Conservation (phyloP, 2,329 filamentous ascomycete genomes). For the Calonectria fujianensis region DNA sequence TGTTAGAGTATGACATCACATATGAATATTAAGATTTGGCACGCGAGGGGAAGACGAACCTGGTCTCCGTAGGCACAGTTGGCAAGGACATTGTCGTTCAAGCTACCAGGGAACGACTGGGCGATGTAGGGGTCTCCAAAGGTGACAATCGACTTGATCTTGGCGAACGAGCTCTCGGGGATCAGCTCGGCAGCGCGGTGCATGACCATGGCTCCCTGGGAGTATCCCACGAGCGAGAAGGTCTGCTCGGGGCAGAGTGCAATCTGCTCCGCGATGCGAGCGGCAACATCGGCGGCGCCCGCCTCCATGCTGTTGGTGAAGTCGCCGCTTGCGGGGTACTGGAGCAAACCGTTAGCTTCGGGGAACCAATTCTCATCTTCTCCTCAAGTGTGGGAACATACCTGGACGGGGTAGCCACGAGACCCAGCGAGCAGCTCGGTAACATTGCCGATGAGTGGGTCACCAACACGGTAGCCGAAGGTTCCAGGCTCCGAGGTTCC, state of each 20-base stretch:
- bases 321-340: slow-evolving; percentile 3
- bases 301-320: neutral
- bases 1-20: neutral
- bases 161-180: neutral
- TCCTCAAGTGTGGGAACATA: neutral
- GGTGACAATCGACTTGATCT: slow-evolving; percentile 15
- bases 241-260: slow-evolving; percentile 14
- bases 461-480: slow-evolving; percentile 6
- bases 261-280: neutral
- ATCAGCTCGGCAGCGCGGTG: slow-evolving; percentile 3
- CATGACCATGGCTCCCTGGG: slow-evolving; percentile 18
- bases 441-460: slow-evolving; percentile 17
- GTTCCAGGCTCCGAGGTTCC: slow-evolving; percentile 20
- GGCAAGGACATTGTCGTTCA: neutral
- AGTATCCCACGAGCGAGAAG: slow-evolving; percentile 16
- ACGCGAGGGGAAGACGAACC: neutral
- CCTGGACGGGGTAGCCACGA: slow-evolving; percentile 17
- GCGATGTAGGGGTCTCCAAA: slow-evolving; percentile 18
- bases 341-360: neutral
- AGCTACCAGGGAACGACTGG: neutral
- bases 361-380: no score
- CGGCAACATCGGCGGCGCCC: slow-evolving; percentile 7
- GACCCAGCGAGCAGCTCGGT: slow-evolving; percentile 4
- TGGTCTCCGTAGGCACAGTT: slow-evolving; percentile 19
- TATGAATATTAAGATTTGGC: neutral